Evolutionary conservation across 441 rosid genomes (phyloP).

Genomic region (Francoa sonchifolia): DNA sequence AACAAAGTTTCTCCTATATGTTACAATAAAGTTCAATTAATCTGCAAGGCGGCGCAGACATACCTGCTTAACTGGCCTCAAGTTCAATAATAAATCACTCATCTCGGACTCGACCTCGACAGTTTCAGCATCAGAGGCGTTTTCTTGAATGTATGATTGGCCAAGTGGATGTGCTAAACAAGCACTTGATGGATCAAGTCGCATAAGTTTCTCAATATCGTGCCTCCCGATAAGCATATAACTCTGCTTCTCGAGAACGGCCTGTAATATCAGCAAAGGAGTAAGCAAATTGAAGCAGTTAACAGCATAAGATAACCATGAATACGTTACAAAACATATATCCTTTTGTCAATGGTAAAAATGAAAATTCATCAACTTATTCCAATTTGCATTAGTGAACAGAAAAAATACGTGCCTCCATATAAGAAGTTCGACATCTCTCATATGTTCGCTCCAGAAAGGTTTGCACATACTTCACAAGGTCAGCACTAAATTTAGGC

Average conservation of each 20-base stretch:
- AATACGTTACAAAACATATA: no score
- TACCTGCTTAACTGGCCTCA: constrained; percentile 88
- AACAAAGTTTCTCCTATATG: no score
- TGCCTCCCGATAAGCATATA: constrained; percentile 95
- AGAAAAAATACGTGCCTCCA: constrained; percentile 51
- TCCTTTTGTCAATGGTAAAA: constrained; percentile 2
- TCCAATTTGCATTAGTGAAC: no score
- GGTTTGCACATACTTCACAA: constrained; percentile 85
- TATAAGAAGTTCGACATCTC: constrained; percentile 92
- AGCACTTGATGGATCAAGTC: constrained; percentile 62
- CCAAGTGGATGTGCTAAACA: constrained; percentile 51
- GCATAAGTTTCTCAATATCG: constrained; percentile 94
- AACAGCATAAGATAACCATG: not conserved
- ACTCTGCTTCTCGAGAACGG: constrained; percentile 97
- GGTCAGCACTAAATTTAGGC: constrained; percentile 93
- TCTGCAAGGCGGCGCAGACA: no score
- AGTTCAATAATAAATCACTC: constrained; percentile 51
- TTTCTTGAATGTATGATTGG: constrained; percentile 23
- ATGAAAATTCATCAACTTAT: no score
- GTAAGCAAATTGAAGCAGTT: constrained; percentile 11
- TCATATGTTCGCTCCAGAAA: constrained; percentile 96
- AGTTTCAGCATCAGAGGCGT: constrained; percentile 33
- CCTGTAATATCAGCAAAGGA: constrained; percentile 41
- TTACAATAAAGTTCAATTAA: no score
- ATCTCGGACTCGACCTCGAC: constrained; percentile 52